Percentiles rank a stretch among this genome's conserved stretches.
These are phyloP conservation scores for Fistulinella staudtii DNA, from an alignment of 1,284 basidiomycete genomes.

Conservation along the genomic window DNA sequence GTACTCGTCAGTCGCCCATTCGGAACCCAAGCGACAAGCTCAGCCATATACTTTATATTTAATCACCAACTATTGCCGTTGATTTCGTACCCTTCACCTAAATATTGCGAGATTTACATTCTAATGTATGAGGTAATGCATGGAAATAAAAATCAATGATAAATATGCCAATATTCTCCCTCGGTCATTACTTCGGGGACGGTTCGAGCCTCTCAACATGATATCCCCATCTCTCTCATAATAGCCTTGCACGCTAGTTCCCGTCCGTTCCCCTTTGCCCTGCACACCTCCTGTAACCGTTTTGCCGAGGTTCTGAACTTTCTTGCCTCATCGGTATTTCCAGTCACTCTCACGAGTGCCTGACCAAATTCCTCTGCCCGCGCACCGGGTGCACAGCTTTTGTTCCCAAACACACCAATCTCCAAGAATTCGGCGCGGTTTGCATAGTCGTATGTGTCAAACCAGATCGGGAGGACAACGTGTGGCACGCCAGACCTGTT, in stretches of 20 bases:
- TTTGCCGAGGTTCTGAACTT: conserved; percentile 7
- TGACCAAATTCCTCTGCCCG: conserved; percentile 9
- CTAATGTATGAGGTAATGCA: too few species aligned
- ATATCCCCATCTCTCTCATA: neutral
- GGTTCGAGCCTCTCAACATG: neutral
- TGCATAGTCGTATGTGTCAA: conserved; percentile 17
- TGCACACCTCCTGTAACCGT: conserved; percentile 8
- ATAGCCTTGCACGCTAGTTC: conserved; percentile 2
- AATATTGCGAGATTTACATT: too few species aligned
- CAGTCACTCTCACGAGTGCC: conserved; percentile 9
- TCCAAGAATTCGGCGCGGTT: conserved; percentile 12
- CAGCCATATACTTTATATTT: too few species aligned
- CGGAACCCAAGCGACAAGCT: too few species aligned
- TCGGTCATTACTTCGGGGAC: too few species aligned
- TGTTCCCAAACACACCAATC: conserved; percentile 11
- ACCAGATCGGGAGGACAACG: conserved; percentile 13
- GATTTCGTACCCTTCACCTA: too few species aligned
- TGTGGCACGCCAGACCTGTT: conserved; percentile 8
- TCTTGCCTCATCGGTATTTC: conserved; percentile 3
- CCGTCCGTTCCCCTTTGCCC: conserved; percentile 6
- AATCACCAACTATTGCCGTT: too few species aligned
- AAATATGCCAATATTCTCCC: too few species aligned
- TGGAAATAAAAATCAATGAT: too few species aligned
- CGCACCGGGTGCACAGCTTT: conserved; percentile 5
- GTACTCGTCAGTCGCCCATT: too few species aligned